These are phyloP conservation scores for Kwoniella dejecticola DNA, from an alignment of 768 basidiomycete genomes.

Conservation along the genomic window DNA sequence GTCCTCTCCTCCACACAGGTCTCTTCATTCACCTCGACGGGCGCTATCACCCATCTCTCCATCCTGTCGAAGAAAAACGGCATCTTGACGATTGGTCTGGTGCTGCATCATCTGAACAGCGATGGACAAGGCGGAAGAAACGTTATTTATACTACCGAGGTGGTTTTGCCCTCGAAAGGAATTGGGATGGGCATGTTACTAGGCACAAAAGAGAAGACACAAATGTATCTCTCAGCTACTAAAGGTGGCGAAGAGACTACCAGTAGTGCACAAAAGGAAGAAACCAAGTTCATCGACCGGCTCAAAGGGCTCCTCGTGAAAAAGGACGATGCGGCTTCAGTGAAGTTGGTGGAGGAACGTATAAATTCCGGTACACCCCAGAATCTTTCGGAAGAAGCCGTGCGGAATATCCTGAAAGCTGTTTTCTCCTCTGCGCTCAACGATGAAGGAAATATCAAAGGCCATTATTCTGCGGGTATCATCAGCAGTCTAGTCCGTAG, in stretches of 20 bases:
- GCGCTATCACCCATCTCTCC: constrained; percentile 24
- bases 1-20: constrained; percentile 28
- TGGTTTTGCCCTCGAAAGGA: constrained; percentile 33
- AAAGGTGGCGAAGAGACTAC: background rate
- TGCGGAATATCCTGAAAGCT: constrained; percentile 17
- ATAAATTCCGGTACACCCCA: background rate
- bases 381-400: constrained; percentile 15
- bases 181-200: constrained; percentile 40
- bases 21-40: constrained; percentile 23
- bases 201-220: constrained; percentile 30
- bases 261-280: background rate
- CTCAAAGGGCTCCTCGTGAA: constrained; percentile 8
- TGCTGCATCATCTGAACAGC: constrained; percentile 25
- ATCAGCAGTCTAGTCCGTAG: constrained; percentile 30
- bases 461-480: constrained; percentile 35
- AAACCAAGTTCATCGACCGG: constrained; percentile 6
- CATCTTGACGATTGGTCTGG: constrained; percentile 24
- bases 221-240: constrained; percentile 16
- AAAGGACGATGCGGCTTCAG: constrained; percentile 1
- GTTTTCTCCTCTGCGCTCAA: constrained; percentile 26
- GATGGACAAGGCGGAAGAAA: constrained; percentile 34
- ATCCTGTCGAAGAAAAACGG: constrained; percentile 18
- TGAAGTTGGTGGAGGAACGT: background rate
- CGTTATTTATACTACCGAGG: constrained; percentile 43
- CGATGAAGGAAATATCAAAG: constrained; percentile 17